Percentiles rank a stretch among this genome's conserved stretches.
These are phyloP conservation scores for Tetrahymena thermophila DNA, from an alignment of 73 alveolate genomes.

Conservation along the genomic window DNA sequence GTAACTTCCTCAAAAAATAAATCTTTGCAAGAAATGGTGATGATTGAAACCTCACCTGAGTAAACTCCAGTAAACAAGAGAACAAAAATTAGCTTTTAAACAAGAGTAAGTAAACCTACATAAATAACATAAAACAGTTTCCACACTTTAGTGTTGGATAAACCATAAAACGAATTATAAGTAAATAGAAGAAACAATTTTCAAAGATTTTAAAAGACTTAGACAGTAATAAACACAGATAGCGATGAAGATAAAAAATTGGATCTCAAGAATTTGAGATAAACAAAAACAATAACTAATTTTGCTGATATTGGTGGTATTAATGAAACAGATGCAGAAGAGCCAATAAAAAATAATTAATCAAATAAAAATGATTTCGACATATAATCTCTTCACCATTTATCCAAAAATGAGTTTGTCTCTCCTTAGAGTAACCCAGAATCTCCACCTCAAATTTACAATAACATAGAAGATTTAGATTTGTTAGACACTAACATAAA, in stretches of 20 bases:
- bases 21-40: neutral
- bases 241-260: neutral
- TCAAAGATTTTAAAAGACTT: neutral
- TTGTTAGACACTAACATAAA: neutral
- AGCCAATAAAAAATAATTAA: neutral
- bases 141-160: neutral
- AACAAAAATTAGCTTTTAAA: neutral
- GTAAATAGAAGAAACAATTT: neutral
- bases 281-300: neutral
- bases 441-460: neutral
- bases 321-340: neutral
- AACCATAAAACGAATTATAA: neutral
- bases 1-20: neutral
- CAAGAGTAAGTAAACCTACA: neutral
- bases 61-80: neutral
- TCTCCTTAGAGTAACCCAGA: neutral
- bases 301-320: neutral
- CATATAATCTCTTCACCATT: neutral
- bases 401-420: neutral
- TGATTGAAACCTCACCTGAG: neutral
- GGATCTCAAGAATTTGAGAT: neutral
- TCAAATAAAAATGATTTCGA: neutral
- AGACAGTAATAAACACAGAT: neutral
- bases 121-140: neutral
- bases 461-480: neutral